Base-by-base conservation (phyloP, 2,329 filamentous ascomycete genomes). In the Truncatella angustata region DNA sequence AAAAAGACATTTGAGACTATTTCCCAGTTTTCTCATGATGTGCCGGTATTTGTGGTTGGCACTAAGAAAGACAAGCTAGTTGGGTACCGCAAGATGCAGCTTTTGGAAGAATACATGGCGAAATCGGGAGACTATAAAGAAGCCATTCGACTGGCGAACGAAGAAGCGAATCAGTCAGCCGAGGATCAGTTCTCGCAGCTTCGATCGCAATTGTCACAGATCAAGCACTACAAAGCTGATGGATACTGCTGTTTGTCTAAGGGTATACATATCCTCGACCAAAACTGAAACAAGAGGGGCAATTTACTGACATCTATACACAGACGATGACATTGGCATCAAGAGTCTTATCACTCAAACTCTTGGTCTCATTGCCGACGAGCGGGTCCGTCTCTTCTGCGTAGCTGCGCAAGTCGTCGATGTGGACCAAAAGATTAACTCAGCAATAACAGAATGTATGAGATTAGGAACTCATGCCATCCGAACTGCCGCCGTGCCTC, bases 41-140 rank as follows among this genome's bases (percentile, higher is more conserved):
- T 60, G 4, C 62, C 61, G 1, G 58, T 64, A 1, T 49, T 64
- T 16, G 48, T 64, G 5, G 60, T 64, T 16, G 59, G 62, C 5
- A 64, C 61, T 0, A 64, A 62, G 51, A 64, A 64, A 53, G 62
- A 64, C 26, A 54, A 43, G 21, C 39, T 43, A 11, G 39, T 43
- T 11, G 39, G 39, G 9, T 43, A 43, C 14, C 39, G 39, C 10
- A 43, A 43, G n/a, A 43, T 43, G 39, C 39, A 58, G 43, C 62
- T 59, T 23, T 47, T 64, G n/a, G 60, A 61, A 32, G 54, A 60
- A n/a, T 51, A 61, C 28, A 57, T 60, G 39, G 58, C 53, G 37
- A 57, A 47, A 9, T 50, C 53, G 2, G 45, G 57, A 2, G 54
- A 59, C 10, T 55, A 60, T 21, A 50, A 56, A 6, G 52, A 57